Conservation (phyloP, 495 filamentous ascomycete species). For the Daldinia concentrica region DNA sequence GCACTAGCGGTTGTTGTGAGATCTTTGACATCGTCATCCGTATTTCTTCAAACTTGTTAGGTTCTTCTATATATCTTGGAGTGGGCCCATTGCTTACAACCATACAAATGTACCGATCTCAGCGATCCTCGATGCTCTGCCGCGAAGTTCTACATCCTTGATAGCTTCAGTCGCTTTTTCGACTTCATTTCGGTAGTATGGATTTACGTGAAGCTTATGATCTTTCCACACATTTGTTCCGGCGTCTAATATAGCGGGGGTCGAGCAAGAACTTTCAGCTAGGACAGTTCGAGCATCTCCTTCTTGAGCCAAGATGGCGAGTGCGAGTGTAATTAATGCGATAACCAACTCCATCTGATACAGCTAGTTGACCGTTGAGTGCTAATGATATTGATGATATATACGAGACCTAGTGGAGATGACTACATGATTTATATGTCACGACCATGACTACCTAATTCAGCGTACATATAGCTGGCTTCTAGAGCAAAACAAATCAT, state of each 20-base stretch:
- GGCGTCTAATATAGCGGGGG: constrained; percentile 42
- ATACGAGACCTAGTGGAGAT: background rate
- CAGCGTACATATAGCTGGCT: background rate
- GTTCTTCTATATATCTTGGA: background rate
- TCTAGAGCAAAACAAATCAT: background rate
- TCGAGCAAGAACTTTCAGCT: constrained; percentile 37
- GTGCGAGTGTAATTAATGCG: background rate
- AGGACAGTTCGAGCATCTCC: background rate
- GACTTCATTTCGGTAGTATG: constrained; percentile 51
- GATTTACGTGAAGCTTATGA: constrained; percentile 49
- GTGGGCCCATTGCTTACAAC: constrained; percentile 4
- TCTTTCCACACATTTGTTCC: constrained; percentile 48
- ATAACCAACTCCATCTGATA: background rate
- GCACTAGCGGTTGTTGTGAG: background rate
- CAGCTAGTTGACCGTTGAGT: background rate
- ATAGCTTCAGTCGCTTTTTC: constrained; percentile 37
- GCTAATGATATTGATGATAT: background rate
- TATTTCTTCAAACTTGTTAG: constrained; percentile 13
- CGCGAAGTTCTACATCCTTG: constrained; percentile 15
- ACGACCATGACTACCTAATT: too few relatives aligned
- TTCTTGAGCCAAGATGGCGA: background rate
- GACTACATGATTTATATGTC: background rate
- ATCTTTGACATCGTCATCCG: constrained; percentile 4
- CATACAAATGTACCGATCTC: constrained; percentile 18
- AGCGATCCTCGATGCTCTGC: constrained; percentile 9